Evolutionary conservation across 2,329 filamentous ascomycete genomes (phyloP), one percentile per base, ranked within the genome.

Genomic region (Colletotrichum sp.): DNA sequence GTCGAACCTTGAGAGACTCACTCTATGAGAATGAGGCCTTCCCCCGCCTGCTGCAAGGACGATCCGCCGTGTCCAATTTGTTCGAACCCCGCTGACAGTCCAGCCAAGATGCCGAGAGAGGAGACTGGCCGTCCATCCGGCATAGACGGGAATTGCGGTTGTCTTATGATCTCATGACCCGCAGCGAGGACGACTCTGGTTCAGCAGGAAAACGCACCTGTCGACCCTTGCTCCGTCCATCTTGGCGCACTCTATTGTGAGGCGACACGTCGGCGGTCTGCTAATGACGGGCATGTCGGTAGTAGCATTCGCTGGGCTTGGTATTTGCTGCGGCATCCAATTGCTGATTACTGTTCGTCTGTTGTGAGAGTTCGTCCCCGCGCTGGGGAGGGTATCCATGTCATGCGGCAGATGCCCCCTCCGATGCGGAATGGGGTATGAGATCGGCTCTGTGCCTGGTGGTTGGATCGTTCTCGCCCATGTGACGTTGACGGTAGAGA

Each of bases 101-200:
- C 64, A 43, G 63, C 73, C 64, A 73, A 73, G 73, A 43, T 67
- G 69, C 72, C 69, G 69, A 75, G 72, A 24, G 43, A n/a, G 61
- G 36, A 55, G 48, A 61, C 52, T 38, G 24, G 52, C 30, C 36
- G 38, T 67, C 63, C 63, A 58, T 68, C 58, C 64, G 43, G 57
- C 38, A 63, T 10, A 21, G 34, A 68, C 63, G 30, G 52, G 32
- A 26, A 32, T 32, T 48, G 48, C 34, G 28, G 15, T 5, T 61
- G 64, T 72, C 30, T 63, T 43, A 58, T 68, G 73, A 68, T 73
- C 64, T 68, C 69, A 73, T 68, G 70, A 43, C 43, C 64, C 43
- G 32, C 13, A 58, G 16, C 69, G 48, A 30, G 63, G 55, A 57
- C 34, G 32, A 16, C 15, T 55, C 9, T 66, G 60, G 36, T 61